Evolutionary conservation across 2,329 filamentous ascomycete genomes (phyloP), one percentile per base, ranked within the genome.

Genomic region (Curvularia lunata): DNA sequence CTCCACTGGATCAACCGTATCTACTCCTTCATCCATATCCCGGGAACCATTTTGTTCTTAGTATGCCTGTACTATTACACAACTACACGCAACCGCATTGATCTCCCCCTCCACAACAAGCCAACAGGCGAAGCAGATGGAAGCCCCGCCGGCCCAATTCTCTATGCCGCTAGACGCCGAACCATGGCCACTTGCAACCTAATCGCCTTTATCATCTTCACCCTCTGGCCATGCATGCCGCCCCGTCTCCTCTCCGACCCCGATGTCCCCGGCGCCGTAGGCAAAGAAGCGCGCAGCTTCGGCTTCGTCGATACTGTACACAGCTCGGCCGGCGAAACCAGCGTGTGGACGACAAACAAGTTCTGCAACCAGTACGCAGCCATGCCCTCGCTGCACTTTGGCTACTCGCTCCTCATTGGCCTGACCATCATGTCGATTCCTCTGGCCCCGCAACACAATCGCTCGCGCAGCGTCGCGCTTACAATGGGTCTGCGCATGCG

Each of bases 361-460:
- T 91, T 91, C 74, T 91, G 88, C 76, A 91, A 91, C 72, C 88
- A 91, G 75, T 91, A 91, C 74, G 88, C 86, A 83, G 89, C 89
- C 7, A 91, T 91, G 89, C 89, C 89, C 1, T 89, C 86, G 0
- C 81, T 91, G 16, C 89, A 91, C 73, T 91, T 91, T 69, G 89
- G 89, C 3, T 91, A 91, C 77, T 88, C 87, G 3, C 83, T 91
- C 28, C 83, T 91, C 67, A 87, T 91, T 69, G 89, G 89, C 7
- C 76, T 91, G 12, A 91, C 88, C 4, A 82, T 91, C 56, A 84
- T 85, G 65, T 86, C 85, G 1, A 84, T 91, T 46, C 89, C 89
- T 1, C 78, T 91, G 1, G 77, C 82, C 9, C 80, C 83, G 23
- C 78, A 83, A 21, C 83, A 86, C 52, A 74, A 80, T 18, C 79